Evolutionary conservation across 2,329 filamentous ascomycete species (phyloP), one percentile per base, ranked within the genome.

Genomic region (Alternaria atra): DNA sequence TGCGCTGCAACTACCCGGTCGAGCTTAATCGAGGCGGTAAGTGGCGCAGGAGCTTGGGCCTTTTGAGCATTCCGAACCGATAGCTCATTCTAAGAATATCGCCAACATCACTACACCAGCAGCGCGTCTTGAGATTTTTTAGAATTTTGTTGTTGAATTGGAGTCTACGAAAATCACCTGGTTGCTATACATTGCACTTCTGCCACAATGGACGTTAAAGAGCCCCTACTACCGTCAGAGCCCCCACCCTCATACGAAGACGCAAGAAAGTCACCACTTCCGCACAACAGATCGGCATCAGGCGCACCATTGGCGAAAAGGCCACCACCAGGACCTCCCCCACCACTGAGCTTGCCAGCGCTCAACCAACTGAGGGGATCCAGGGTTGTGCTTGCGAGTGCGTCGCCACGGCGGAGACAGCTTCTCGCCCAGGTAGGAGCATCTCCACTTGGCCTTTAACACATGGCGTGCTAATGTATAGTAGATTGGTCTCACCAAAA

Each of bases 301-400:
- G 63, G 66, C 46, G 48, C 64, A 40, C 56, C 61, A 32, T 63
- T 55, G n/a, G 60, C 37, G 17, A 67, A 65, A 35, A 63, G 66
- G 54, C 58, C 61, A 9, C 68, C 68, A 4, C 64, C 61, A 29
- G 67, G 70, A 55, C 84, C 84, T 13, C 87, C 88, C 7, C 83
- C 87, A 43, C 91, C 91, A 1, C 87, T 98, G 63, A 86, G 92
- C 63, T 85, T 98, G 17, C 94, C 94, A 15, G 89, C 93, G 57
- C 83, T 99, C 60, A 87, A 87, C 71, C 84, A 90, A 72, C 87
- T 99, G 66, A 89, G 91, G 73, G 86, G 86, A 55, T 92, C 91
- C 78, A 86, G 94, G 66, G 89, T 97, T 6, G 91, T 99, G 68
- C 89, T 99, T 29, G 95, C 95, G 53, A 97, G 94, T 2, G 89